Percentiles rank a stretch among this genome's conserved stretches.
These are phyloP conservation scores for Hypoxylon sp. DNA, from an alignment of 2,329 filamentous ascomycete species.

Conservation along the genomic window DNA sequence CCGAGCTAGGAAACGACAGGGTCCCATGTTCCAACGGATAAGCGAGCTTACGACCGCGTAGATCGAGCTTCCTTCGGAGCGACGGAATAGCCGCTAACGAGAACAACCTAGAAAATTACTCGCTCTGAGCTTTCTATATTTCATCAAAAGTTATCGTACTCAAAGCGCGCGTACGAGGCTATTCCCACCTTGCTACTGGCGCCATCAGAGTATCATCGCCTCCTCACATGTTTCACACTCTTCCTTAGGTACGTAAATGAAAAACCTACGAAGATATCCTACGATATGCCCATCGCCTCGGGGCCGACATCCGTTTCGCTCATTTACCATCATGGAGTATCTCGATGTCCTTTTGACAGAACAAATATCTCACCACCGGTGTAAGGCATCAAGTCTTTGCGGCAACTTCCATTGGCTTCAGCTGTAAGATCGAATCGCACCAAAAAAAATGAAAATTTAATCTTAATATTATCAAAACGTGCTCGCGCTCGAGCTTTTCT, in stretches of 20 bases:
- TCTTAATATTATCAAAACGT: conserved; percentile 1
- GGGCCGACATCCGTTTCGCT: background rate
- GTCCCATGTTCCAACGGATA: conserved; percentile 21
- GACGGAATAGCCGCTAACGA: conserved; percentile 18
- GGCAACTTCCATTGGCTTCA: too few species aligned
- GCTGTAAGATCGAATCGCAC: too few species aligned
- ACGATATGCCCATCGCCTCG: background rate
- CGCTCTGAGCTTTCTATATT: background rate
- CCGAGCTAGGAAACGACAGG: conserved; percentile 24
- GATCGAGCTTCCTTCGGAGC: conserved; percentile 12
- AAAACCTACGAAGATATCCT: too few species aligned
- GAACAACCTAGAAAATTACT: conserved; percentile 9
- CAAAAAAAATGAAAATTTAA: too few species aligned
- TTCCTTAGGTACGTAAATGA: background rate
- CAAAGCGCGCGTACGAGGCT: too few species aligned
- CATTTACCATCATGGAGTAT: too few species aligned
- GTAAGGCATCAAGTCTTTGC: too few species aligned
- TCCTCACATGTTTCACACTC: background rate
- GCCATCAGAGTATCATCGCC: background rate
- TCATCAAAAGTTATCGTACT: too few species aligned
- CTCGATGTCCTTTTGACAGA: too few species aligned
- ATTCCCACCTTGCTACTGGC: conserved; percentile 22
- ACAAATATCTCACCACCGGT: too few species aligned
- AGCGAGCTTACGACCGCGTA: conserved; percentile 15
- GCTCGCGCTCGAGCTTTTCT: too few species aligned